Evolutionary conservation across 2,329 filamentous ascomycete species (phyloP).

Genomic region (Ophiostoma ips): DNA sequence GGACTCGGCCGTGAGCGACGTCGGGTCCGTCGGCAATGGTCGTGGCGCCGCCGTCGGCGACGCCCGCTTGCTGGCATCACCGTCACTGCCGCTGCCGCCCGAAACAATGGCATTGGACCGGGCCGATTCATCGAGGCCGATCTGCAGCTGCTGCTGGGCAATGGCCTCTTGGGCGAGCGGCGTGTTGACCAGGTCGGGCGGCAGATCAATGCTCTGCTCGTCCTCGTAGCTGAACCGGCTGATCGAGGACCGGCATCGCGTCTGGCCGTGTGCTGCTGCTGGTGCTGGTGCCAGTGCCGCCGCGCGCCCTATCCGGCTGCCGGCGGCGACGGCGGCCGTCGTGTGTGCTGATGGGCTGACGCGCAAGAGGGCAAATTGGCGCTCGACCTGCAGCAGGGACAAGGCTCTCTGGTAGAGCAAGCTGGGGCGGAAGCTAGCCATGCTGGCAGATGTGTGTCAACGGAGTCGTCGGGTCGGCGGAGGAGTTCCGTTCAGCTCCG

Average conservation of each 20-base stretch:
- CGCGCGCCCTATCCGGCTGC: not conserved
- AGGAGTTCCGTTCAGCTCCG: not conserved
- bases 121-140: not conserved
- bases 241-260: not conserved
- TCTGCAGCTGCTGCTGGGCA: not conserved
- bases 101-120: not conserved
- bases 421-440: conserved; percentile 12
- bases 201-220: not conserved
- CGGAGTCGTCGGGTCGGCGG: too few species aligned
- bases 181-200: not conserved
- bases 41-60: not conserved
- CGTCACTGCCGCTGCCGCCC: not conserved
- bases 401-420: conserved; percentile 1
- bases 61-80: not conserved
- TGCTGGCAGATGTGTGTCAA: not conserved
- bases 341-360: conserved; percentile 4
- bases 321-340: too few species aligned
- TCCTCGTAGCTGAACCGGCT: conserved; percentile 1
- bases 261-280: not conserved
- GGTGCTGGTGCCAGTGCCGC: not conserved
- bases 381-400: conserved; percentile 10
- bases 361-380: conserved; percentile 9
- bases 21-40: not conserved
- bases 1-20: not conserved
- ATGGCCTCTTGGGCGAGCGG: not conserved